Evolutionary conservation across 192 early-diverging fungal genomes (phyloP), one percentile per base, ranked within the genome.

Genomic region (Physocladia obscura): DNA sequence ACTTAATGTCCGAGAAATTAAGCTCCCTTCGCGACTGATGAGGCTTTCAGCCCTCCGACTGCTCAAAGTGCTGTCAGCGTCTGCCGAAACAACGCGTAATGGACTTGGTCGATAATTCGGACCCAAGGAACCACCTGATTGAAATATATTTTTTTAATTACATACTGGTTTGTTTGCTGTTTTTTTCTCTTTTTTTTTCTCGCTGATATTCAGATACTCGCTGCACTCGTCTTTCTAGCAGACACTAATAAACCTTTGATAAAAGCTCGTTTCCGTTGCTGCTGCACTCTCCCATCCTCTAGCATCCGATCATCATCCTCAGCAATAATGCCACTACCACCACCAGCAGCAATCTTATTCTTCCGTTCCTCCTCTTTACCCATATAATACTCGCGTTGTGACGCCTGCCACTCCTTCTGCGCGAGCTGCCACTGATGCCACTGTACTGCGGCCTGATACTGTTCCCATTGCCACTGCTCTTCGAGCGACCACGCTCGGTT

Each of bases 401-500:
- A 19, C 13, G 50, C 54, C 51, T 68, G 65, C 65, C 65, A 68
- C 36, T 68, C 65, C 27, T 68, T 68, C 51, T 68, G 65, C 24
- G 29, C 31, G 6, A 68, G 65, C 56, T 68, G 65, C 51, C 50
- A 68, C 51, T 68, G 65, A 22, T 68, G 65, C 65, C 65, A 68
- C 36, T 68, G 52, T n/a, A 56, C 54, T 1, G 65, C 65, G 51
- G 65, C 65, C 51, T 68, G 65, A 27, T 68, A 68, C 51, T 68
- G 65, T 19, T 68, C 65, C 22, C 26, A 57, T 36, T 57, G 65
- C 65, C 65, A 68, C 35, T 68, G 65, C 1, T 68, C 65, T 56
- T 68, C 65, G 2, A 68, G 65, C 13, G 65, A 51, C 32, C 35
- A 56, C 6, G n/a, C 13, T 38, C 5, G 36, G 4, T 52, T 56